Conservation (phyloP, 1,139 yeast genomes). For the Candida pseudocylindracea region DNA sequence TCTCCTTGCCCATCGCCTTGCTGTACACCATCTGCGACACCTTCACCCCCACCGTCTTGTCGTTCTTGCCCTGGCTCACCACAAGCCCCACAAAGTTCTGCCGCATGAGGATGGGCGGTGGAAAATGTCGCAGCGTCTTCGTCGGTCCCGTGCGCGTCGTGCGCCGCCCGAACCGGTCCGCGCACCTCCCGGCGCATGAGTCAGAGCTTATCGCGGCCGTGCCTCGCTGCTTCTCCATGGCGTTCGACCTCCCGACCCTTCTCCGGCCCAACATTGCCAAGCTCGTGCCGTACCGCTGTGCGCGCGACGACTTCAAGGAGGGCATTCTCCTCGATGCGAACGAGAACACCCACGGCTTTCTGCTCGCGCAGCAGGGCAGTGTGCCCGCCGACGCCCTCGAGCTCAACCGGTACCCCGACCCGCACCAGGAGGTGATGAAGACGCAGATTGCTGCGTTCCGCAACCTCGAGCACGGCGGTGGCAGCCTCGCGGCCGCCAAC, state of each 20-base stretch:
- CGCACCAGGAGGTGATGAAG: slow-evolving; percentile 75
- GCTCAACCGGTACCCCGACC: slow-evolving; percentile 88
- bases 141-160: too few relatives aligned
- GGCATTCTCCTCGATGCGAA: slow-evolving; percentile 88
- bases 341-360: slow-evolving; percentile 88
- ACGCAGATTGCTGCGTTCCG: slow-evolving; percentile 49
- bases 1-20: slow-evolving; percentile 50
- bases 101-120: slow-evolving; percentile 6
- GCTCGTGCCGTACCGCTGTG: slow-evolving; percentile 85
- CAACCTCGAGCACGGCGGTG: slow-evolving; percentile 15
- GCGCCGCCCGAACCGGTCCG: too few relatives aligned
- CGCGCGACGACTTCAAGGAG: slow-evolving; percentile 61
- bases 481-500: slow-evolving; percentile 33
- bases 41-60: slow-evolving; percentile 85
- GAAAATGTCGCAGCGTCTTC: too few relatives aligned
- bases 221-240: slow-evolving; percentile 6
- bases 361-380: slow-evolving; percentile 12
- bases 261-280: slow-evolving; percentile 69
- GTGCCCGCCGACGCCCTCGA: slow-evolving; percentile 13
- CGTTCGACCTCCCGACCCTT: slow-evolving; percentile 29
- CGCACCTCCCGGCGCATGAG: too few relatives aligned
- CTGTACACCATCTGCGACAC: slow-evolving; percentile 55
- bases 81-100: slow-evolving; percentile 86
- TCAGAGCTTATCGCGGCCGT: background rate
- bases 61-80: slow-evolving; percentile 89